These are phyloP conservation scores for Thraustotheca clavata DNA, from an alignment of 352 stramenopile genomes.

Conservation along the genomic window DNA sequence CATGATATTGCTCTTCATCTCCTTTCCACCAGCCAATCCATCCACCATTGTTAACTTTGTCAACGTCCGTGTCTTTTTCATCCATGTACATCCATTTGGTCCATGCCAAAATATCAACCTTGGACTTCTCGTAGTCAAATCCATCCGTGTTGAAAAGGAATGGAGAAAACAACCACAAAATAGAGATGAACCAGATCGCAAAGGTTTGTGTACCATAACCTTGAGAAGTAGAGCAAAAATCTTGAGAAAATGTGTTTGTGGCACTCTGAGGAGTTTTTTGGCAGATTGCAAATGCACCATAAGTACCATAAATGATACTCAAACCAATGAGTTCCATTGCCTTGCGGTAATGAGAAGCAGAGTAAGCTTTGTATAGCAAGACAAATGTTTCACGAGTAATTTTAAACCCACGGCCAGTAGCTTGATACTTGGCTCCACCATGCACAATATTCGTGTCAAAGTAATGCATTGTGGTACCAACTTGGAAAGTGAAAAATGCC, in stretches of 20 bases:
- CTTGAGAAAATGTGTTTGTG: constrained; percentile 41
- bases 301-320: constrained; percentile 54
- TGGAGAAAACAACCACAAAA: constrained; percentile 52
- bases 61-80: constrained; percentile 37
- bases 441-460: constrained; percentile 75
- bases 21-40: constrained; percentile 69
- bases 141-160: constrained; percentile 81
- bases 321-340: constrained; percentile 63
- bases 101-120: constrained; percentile 53
- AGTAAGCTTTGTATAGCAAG: constrained; percentile 67
- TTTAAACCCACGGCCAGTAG: constrained; percentile 73
- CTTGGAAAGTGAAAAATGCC: constrained; percentile 74
- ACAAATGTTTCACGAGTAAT: constrained; percentile 74
- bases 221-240: constrained; percentile 60
- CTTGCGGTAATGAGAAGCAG: constrained; percentile 63
- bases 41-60: constrained; percentile 49
- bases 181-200: constrained; percentile 69
- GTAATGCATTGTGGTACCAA: constrained; percentile 78
- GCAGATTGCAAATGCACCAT: constrained; percentile 64
- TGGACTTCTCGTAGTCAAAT: constrained; percentile 66
- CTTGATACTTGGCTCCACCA: constrained; percentile 65
- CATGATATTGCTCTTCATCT: constrained; percentile 50
- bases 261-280: constrained; percentile 36
- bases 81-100: constrained; percentile 61
- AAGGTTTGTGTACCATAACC: constrained; percentile 70